Evolutionary conservation across 2,329 filamentous ascomycete genomes (phyloP).

Genomic region (Aureobasidium zeae): DNA sequence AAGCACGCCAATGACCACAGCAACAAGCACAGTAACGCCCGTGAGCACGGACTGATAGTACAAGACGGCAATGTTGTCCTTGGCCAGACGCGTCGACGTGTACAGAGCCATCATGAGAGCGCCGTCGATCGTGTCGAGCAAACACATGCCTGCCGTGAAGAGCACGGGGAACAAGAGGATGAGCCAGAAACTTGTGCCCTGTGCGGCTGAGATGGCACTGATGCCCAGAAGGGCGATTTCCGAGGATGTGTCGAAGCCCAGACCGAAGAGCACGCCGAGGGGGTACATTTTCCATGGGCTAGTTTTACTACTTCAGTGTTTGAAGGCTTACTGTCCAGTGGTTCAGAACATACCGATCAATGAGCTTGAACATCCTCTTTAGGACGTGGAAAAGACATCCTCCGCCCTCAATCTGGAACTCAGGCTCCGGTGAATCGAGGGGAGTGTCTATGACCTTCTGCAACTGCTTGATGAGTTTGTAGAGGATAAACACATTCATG

Average conservation of each 20-base stretch:
- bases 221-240: constrained; percentile 90
- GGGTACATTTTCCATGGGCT: constrained; percentile 95
- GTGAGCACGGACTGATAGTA: constrained; percentile 92
- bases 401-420: constrained; percentile 64
- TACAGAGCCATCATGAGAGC: constrained; percentile 94
- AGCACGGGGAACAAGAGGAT: constrained; percentile 85
- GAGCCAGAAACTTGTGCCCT: constrained; percentile 85
- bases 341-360: constrained; percentile 40
- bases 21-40: constrained; percentile 71
- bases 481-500: constrained; percentile 80
- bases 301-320: too few relatives aligned
- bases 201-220: constrained; percentile 72
- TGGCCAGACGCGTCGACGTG: constrained; percentile 65
- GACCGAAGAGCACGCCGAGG: constrained; percentile 71
- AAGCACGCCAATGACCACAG: constrained; percentile 74
- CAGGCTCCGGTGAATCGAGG: constrained; percentile 27
- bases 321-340: too few relatives aligned
- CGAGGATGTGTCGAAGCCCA: constrained; percentile 92
- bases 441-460: constrained; percentile 46
- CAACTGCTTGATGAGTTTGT: constrained; percentile 63
- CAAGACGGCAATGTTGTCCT: constrained; percentile 77
- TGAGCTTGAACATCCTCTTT: constrained; percentile 64
- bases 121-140: constrained; percentile 85
- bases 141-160: constrained; percentile 92
- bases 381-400: constrained; percentile 67